phyloP scores from a whole-genome alignment of 2,329 filamentous ascomycete species.

The Metarhizium rileyi region DNA sequence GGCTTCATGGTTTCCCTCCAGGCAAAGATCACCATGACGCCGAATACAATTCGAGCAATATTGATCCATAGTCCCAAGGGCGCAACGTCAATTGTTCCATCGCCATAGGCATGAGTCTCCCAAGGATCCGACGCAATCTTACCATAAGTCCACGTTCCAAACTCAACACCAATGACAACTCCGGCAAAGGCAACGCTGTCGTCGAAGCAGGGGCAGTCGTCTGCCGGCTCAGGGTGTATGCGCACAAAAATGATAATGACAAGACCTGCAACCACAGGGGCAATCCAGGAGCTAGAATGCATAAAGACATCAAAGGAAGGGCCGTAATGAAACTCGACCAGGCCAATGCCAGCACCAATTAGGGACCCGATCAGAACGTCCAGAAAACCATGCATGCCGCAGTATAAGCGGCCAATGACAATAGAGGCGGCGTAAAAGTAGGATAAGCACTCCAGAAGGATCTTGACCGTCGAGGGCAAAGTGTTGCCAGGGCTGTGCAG shows the following conservation, averaged over 20 bases:
- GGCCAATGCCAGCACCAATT: conserved; percentile 58
- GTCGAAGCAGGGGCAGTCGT: conserved; percentile 95
- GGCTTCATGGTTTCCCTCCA: conserved; percentile 92
- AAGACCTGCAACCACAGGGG: conserved; percentile 53
- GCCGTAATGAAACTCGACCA: conserved; percentile 51
- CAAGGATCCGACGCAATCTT: conserved; percentile 38
- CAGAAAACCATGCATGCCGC: conserved; percentile 96
- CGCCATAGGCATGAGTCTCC: conserved; percentile 31
- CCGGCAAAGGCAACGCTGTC: conserved; percentile 91
- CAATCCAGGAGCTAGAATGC: conserved; percentile 51
- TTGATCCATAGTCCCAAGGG: conserved; percentile 57
- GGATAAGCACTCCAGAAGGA: conserved; percentile 56
- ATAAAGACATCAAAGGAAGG: conserved; percentile 62
- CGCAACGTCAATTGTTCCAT: conserved; percentile 54
- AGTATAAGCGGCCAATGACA: conserved; percentile 84
- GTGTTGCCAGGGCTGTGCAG: conserved; percentile 57
- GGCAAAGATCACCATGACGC: conserved; percentile 73
- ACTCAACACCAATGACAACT: conserved; percentile 74
- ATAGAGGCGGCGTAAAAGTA: conserved; percentile 88
- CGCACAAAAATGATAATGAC: conserved; percentile 68
- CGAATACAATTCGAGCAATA: conserved; percentile 60
- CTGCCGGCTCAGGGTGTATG: conserved; percentile 89
- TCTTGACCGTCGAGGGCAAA: conserved; percentile 46
- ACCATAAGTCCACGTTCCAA: conserved; percentile 75
- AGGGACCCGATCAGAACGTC: conserved; percentile 76